These are phyloP conservation scores for Amborella trichopoda DNA, from an alignment of 164 flowering plant species.

Conservation along the genomic window DNA sequence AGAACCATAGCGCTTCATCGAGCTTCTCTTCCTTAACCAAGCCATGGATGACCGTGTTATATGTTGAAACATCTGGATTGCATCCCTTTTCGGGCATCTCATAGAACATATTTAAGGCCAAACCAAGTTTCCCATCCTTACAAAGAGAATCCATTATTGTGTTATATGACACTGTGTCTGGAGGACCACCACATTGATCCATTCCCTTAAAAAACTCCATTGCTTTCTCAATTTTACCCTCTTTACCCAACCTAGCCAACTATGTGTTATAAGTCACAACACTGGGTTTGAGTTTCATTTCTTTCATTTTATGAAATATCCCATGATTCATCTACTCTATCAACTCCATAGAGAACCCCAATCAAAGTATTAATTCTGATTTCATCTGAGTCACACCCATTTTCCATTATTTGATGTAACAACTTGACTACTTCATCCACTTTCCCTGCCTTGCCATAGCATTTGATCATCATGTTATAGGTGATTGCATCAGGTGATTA, in stretches of 20 bases:
- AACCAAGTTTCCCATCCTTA: conserved; percentile 46
- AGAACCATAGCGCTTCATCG: conserved; percentile 60
- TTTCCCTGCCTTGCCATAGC: conserved; percentile 59
- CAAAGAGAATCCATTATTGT: conserved; percentile 25
- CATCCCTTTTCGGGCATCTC: conserved; percentile 44
- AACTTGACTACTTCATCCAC: conserved; percentile 69
- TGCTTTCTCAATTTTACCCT: conserved; percentile 48
- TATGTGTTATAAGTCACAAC: conserved; percentile 85
- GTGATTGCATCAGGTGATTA: conserved; percentile 79
- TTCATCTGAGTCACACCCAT: conserved; percentile 55
- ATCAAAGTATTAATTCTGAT: conserved; percentile 62
- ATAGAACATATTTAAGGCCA: conserved; percentile 47
- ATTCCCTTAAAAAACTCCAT: conserved; percentile 33
- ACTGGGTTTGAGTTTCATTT: conserved; percentile 60
- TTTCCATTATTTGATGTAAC: conserved; percentile 45
- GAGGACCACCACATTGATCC: conserved; percentile 13
- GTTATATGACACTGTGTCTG: conserved; percentile 25
- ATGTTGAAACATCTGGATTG: conserved; percentile 65
- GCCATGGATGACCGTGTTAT: conserved; percentile 73
- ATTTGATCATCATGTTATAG: conserved; percentile 92
- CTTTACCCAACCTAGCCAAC: conserved; percentile 63
- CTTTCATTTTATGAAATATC: conserved; percentile 54
- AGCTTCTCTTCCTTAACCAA: conserved; percentile 42
- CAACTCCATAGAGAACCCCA: conserved; percentile 67
- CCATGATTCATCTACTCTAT: conserved; percentile 75